Evolutionary conservation across 106 monocot species (phyloP).

Genomic region (Dioscorea dumetorum): DNA sequence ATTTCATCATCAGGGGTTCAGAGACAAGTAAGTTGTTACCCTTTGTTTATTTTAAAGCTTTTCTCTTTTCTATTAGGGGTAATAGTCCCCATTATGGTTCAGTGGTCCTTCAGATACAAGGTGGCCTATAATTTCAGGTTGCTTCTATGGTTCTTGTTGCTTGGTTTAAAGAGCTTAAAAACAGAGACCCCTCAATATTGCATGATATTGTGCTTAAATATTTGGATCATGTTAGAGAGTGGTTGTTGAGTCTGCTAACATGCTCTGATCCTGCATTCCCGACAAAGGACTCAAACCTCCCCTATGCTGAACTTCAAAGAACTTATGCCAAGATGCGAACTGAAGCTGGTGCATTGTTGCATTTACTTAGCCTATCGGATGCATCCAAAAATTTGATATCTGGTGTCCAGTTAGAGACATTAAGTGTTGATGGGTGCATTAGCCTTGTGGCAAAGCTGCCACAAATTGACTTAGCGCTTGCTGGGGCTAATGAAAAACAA

Average conservation of each 20-base stretch:
- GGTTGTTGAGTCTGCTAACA: slow-evolving; percentile 66
- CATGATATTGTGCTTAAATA: slow-evolving; percentile 16
- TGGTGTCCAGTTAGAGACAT: slow-evolving; percentile 23
- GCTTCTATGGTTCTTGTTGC: slow-evolving; percentile 75
- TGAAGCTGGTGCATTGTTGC: slow-evolving; percentile 56
- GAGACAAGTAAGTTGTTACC: slow-evolving; percentile 55
- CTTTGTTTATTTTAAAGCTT: not conserved
- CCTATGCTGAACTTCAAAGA: slow-evolving; percentile 93
- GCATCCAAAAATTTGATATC: slow-evolving; percentile 31
- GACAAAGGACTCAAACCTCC: slow-evolving; percentile 77
- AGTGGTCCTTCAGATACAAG: not conserved
- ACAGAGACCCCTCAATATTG: slow-evolving; percentile 11
- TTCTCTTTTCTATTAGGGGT: not conserved
- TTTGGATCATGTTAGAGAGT: slow-evolving; percentile 39
- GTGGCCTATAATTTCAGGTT: slow-evolving; percentile 44
- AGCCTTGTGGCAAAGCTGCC: slow-evolving; percentile 53
- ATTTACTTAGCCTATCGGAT: slow-evolving; percentile 29
- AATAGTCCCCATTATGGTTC: not conserved
- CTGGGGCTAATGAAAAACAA: slow-evolving; percentile 21
- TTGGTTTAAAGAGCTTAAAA: slow-evolving; percentile 84
- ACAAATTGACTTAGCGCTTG: slow-evolving; percentile 16
- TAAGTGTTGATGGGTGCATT: slow-evolving; percentile 68
- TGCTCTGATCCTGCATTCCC: slow-evolving; percentile 90
- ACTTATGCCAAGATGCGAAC: slow-evolving; percentile 85
- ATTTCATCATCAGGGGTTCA: slow-evolving; percentile 72